Base-by-base conservation (phyloP, 108 stramenopile genomes). In the Cyclotella choctawhatcheeana region DNA sequence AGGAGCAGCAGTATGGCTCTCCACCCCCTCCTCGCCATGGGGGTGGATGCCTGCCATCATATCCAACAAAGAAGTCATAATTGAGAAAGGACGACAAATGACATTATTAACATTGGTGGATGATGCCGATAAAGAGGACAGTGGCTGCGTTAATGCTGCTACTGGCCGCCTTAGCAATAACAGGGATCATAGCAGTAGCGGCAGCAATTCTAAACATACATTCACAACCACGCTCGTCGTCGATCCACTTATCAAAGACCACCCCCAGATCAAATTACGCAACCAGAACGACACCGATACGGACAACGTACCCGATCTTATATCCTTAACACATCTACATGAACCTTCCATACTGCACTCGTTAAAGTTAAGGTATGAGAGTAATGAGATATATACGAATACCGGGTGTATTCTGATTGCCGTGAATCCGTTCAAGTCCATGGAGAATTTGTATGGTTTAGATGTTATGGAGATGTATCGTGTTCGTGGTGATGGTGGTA, bases 361-460 rank as follows among this genome's bases (percentile, higher is more conserved):
- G 34, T 73, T 81, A 6, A 67, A 43, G 29, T 22, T 59, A 24
- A 55, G 79, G 17, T 81, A 81, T 71, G 22, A 67, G 17, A 64
- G 80, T 24, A 83, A 92, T 70, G 55, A 71, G 48, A 81, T 84
- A 40, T 90, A 90, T 66, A 90, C 89, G 5, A 64, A 64, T 52
- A 79, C 83, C 20, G 89, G 89, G 10, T 85, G 85, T 16, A 84
- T 90, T 20, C 66, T 90, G 1, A 53, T 90, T 52, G 85, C 84
- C n/a, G 56, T 90, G 18, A 90, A 90, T 67, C 89, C 89, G 2
- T 87, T 82, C 34, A 68, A 79, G 67, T 62, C 20, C 44, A 67
- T 76, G 55, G 22, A 64, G 29, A 71, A 52, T 1, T 51, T 84
- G 2, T 84, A 84, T 52, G 76, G 65, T 33, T 71, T 78, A 40